Base-by-base conservation (phyloP, 2,329 filamentous ascomycete genomes). In the Epichloe gansuensis region DNA sequence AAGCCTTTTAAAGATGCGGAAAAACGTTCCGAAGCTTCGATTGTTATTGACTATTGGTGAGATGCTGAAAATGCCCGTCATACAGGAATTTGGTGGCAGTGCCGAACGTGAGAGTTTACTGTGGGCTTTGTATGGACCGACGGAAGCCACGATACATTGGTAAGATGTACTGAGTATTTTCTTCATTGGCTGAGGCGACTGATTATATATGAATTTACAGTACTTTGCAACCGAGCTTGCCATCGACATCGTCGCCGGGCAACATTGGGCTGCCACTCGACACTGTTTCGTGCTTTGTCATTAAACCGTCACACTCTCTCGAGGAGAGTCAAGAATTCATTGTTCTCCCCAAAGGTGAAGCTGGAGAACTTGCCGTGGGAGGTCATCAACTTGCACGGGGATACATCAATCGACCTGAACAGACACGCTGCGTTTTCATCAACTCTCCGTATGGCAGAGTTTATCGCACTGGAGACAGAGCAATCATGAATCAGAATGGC, bases 71-170 rank as follows among this genome's bases (percentile, higher is more conserved):
- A 74, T 77, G 43, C 78, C 81, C 8, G 84, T 96, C 2, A 75
- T 95, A 23, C 71, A 80, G 38, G 88, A 94, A 62, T 96, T 93
- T 72, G 89, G 88, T 5, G 80, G 80, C 2, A 70, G 72, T 9
- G 62, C 66, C 0, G 63, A 62, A 0, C 69, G 68, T 7, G 64
- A 72, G 2, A 83, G 86, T 58, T 82, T 95, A 44, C 74, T 96
- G 1, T 91, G 88, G 78, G 91, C 84, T 37, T 95, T 95, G 89
- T 96, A 96, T 63, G 91, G 91, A 0, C 91, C 91, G 1, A 96
- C 91, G 0, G 91, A 96, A 69, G 88, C 88, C 7, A 82, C 90
- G 0, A 95, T 96, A 53, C 91, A 96, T 64, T 96, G 79, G 76
- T 77, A 62, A 67, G 70, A 50, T 23, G 7, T 35, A 21, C 35